Evolutionary conservation across 2,329 filamentous ascomycete species (phyloP).

Genomic region (Diaporthe aspalathi): DNA sequence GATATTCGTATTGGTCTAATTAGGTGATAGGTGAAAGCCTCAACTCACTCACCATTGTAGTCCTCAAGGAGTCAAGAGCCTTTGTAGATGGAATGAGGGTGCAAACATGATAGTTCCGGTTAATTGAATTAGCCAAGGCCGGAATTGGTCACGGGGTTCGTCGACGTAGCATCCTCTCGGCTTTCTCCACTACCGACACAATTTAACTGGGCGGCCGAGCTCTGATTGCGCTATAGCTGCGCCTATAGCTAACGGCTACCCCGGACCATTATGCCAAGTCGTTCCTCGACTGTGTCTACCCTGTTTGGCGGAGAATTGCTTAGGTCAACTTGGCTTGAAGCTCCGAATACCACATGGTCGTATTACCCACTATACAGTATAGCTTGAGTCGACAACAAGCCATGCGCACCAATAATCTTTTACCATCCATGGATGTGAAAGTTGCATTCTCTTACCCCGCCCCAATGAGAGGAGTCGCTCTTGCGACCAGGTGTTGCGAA

Average conservation of each 20-base stretch:
- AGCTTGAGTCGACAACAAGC: background rate
- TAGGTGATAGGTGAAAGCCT: background rate
- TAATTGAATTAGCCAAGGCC: slow-evolving; percentile 3
- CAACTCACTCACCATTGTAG: background rate
- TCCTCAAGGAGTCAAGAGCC: background rate
- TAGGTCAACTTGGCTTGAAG: too few species aligned
- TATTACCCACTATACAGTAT: background rate
- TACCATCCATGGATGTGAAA: background rate
- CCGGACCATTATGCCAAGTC: too few species aligned
- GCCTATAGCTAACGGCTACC: too few species aligned
- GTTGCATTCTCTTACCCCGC: slow-evolving; percentile 6
- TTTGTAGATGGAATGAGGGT: background rate
- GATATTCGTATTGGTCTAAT: background rate
- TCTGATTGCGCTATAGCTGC: background rate
- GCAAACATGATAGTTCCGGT: background rate
- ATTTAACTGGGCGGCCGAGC: too few species aligned
- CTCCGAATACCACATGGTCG: slow-evolving; percentile 14
- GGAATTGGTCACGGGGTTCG: background rate
- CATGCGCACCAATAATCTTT: too few species aligned
- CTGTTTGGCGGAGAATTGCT: slow-evolving; percentile 12
- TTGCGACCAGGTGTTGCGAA: background rate
- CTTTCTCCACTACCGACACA: slow-evolving; percentile 15
- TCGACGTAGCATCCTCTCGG: slow-evolving; percentile 5
- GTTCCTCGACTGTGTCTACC: background rate
- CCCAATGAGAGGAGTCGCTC: background rate